These are phyloP conservation scores for Chrysanthemum lavandulifolium DNA, from an alignment of 129 eudicot species.

Conservation along the genomic window DNA sequence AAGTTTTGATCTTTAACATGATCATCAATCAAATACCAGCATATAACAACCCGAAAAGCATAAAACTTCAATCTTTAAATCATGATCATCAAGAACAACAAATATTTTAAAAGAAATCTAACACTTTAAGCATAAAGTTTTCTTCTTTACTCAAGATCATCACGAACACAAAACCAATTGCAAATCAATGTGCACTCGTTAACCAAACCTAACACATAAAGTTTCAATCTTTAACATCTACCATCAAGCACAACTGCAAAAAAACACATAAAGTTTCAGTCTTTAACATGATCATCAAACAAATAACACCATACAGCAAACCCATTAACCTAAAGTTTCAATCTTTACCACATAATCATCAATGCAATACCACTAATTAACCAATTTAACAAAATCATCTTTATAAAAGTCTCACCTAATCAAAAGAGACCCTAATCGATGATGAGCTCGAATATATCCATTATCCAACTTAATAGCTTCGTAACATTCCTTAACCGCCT, in stretches of 20 bases:
- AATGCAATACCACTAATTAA: not conserved
- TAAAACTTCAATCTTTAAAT: conserved; percentile 6
- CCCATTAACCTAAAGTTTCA: not conserved
- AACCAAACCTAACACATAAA: no score
- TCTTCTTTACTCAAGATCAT: conserved; percentile 3
- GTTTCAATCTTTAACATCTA: no score
- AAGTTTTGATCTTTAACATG: conserved; percentile 21
- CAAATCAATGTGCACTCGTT: no score
- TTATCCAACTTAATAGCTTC: conserved; percentile 79
- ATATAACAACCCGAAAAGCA: not conserved
- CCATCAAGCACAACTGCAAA: no score
- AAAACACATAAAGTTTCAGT: no score
- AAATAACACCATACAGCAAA: not conserved
- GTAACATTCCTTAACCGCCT: conserved; percentile 73
- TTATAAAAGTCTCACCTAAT: conserved; percentile 51
- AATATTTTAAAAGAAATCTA: no score
- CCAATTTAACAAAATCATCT: not conserved
- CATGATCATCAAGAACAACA: conserved; percentile 9
- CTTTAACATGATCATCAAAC: not conserved
- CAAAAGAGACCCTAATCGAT: conserved; percentile 72
- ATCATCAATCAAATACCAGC: conserved; percentile 2
- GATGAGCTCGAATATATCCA: conserved; percentile 64
- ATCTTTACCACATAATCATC: conserved; percentile 4
- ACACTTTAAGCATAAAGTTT: conserved; percentile 4
- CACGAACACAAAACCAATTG: not conserved